A percentile compares a stretch with the other conserved stretches of the same genome.
These are phyloP conservation scores for Leccinum variabile DNA, from an alignment of 1,284 basidiomycete species.

Conservation along the genomic window DNA sequence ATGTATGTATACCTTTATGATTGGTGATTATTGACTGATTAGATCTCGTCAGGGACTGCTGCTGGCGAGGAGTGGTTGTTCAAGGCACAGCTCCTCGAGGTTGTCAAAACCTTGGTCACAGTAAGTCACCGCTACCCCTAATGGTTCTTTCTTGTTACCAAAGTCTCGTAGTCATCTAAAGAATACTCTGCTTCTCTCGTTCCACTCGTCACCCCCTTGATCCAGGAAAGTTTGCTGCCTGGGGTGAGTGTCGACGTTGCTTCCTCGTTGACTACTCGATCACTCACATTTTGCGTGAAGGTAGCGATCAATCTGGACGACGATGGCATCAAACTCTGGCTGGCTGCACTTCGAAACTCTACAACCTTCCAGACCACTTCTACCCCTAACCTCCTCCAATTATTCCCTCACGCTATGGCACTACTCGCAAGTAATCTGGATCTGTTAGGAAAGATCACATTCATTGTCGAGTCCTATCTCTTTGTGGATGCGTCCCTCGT, in stretches of 20 bases:
- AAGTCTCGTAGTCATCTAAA: slow-evolving; percentile 52
- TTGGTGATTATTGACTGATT: slow-evolving; percentile 8
- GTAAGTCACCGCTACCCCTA: slow-evolving; percentile 40
- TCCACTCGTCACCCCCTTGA: slow-evolving; percentile 67
- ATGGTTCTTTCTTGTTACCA: slow-evolving; percentile 2
- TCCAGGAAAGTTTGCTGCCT: slow-evolving; percentile 72
- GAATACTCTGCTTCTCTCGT: slow-evolving; percentile 58
- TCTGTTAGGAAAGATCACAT: slow-evolving; percentile 63
- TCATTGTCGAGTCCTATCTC: slow-evolving; percentile 80
- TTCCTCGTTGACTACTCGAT: slow-evolving; percentile 1
- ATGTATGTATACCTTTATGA: slow-evolving; percentile 51
- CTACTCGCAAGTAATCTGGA: slow-evolving; percentile 75
- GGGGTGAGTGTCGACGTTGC: slow-evolving; percentile 44
- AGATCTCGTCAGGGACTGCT: slow-evolving; percentile 47
- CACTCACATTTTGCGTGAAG: slow-evolving; percentile 38
- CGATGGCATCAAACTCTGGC: slow-evolving; percentile 79
- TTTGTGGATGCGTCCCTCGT: slow-evolving; percentile 69
- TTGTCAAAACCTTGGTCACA: slow-evolving; percentile 71
- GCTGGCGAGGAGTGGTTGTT: slow-evolving; percentile 78
- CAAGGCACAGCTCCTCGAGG: slow-evolving; percentile 72
- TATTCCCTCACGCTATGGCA: slow-evolving; percentile 65
- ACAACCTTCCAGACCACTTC: slow-evolving; percentile 49
- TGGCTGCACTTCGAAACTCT: slow-evolving; percentile 69
- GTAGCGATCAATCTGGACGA: slow-evolving; percentile 74
- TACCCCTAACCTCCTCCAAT: slow-evolving; percentile 60